Evolutionary conservation across 192 early-diverging fungal species (phyloP).

Genomic region (Backusella australiensis): DNA sequence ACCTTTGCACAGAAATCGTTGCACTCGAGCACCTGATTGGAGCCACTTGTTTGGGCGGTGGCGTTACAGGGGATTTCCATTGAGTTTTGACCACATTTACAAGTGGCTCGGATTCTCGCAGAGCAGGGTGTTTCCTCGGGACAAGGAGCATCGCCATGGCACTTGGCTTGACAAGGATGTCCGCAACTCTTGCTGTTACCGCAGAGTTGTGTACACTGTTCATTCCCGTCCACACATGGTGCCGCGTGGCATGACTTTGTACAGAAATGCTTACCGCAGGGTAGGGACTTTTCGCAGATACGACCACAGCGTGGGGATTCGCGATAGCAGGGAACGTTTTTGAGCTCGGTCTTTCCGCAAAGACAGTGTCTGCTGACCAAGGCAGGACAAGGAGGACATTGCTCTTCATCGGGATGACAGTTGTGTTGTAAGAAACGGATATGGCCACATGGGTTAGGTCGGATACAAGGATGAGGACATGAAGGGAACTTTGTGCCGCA

Average conservation of each 20-base stretch:
- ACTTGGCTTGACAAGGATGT: constrained; percentile 70
- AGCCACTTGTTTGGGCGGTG: constrained; percentile 42
- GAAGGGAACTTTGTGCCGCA: constrained; percentile 77
- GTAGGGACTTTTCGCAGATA: constrained; percentile 54
- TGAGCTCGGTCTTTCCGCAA: constrained; percentile 77
- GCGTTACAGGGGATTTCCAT: constrained; percentile 69
- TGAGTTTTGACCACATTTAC: constrained; percentile 72
- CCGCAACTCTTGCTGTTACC: constrained; percentile 81
- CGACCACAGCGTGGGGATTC: constrained; percentile 70
- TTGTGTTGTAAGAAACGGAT: constrained; percentile 64
- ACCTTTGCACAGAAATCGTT: constrained; percentile 78
- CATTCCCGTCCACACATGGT: constrained; percentile 60
- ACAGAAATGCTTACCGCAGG: constrained; percentile 78
- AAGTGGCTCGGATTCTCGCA: constrained; percentile 54
- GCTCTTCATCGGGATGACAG: constrained; percentile 83
- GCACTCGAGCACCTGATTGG: constrained; percentile 60
- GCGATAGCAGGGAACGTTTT: constrained; percentile 83
- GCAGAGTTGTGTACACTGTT: constrained; percentile 71
- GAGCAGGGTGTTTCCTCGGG: constrained; percentile 74
- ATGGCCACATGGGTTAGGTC: constrained; percentile 79
- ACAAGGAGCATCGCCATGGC: constrained; percentile 79
- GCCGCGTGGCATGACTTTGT: constrained; percentile 79
- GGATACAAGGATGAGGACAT: constrained; percentile 73
- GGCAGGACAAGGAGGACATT: constrained; percentile 90
- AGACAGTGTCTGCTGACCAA: constrained; percentile 71